Percentiles rank a stretch among this genome's conserved stretches.
These are phyloP conservation scores for Barnettozyma californica DNA, from an alignment of 805 yeast species.

Conservation along the genomic window DNA sequence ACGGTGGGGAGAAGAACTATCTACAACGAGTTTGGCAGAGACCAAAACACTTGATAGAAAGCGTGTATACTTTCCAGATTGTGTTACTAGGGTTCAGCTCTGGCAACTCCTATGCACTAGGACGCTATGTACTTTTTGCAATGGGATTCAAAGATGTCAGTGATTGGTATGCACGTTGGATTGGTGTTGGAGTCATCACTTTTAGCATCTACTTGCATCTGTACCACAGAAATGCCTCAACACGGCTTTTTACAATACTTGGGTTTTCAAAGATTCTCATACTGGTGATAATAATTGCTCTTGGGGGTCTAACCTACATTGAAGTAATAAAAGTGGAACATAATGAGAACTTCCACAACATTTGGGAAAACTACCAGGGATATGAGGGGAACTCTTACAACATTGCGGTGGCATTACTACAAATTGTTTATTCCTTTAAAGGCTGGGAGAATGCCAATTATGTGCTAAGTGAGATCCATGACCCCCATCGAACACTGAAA, in stretches of 20 bases:
- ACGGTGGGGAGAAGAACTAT: slow-evolving; percentile 68
- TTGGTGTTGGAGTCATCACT: slow-evolving; percentile 45
- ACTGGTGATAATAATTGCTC: slow-evolving; percentile 40
- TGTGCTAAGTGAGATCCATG: slow-evolving; percentile 51
- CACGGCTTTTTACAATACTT: slow-evolving; percentile 45
- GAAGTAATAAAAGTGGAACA: slow-evolving; percentile 27
- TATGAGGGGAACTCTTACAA: slow-evolving; percentile 42
- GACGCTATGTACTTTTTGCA: slow-evolving; percentile 47
- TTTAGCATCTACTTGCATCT: slow-evolving; percentile 44
- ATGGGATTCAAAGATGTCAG: slow-evolving; percentile 32
- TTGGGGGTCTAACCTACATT: slow-evolving; percentile 39
- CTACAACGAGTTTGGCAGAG: slow-evolving; percentile 49
- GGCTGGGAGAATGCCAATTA: slow-evolving; percentile 72
- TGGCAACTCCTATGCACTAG: slow-evolving; percentile 62
- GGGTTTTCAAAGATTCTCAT: slow-evolving; percentile 51
- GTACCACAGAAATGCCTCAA: slow-evolving; percentile 43
- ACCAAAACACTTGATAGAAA: slow-evolving; percentile 51
- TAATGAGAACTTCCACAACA: slow-evolving; percentile 29
- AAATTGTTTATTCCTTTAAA: slow-evolving; percentile 58
- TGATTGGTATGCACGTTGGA: slow-evolving; percentile 35
- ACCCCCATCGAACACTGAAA: slow-evolving; percentile 53
- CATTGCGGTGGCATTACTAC: slow-evolving; percentile 49
- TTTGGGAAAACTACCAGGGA: slow-evolving; percentile 36
- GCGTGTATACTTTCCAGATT: slow-evolving; percentile 43
- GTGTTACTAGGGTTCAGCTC: slow-evolving; percentile 58